Evolutionary conservation across 2,329 filamentous ascomycete genomes (phyloP).

Genomic region (Cyphellophora attinorum): DNA sequence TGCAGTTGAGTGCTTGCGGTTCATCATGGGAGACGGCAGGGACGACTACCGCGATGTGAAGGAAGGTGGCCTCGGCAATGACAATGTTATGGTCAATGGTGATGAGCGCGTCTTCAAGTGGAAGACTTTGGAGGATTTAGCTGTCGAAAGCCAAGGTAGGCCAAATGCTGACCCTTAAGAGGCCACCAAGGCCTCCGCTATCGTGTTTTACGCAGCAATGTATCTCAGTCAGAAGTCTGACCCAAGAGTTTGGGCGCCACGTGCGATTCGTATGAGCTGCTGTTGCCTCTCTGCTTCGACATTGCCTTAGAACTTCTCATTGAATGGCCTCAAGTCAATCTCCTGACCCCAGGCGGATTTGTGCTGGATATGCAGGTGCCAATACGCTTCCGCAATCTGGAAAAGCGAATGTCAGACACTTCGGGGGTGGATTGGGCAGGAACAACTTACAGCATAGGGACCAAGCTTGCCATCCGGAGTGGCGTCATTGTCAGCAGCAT

Average conservation of each 20-base stretch:
- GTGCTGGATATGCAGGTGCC: conserved; percentile 44
- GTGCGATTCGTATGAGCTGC: too few species aligned
- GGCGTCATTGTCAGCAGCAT: conserved; percentile 38
- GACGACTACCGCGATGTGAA: conserved; percentile 14
- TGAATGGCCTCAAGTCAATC: conserved; percentile 36
- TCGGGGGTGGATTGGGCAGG: conserved; percentile 3
- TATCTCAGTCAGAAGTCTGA: too few species aligned
- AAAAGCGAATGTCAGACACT: conserved; percentile 6
- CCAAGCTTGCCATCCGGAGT: conserved; percentile 42
- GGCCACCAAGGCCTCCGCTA: too few species aligned
- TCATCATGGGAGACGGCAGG: conserved; percentile 25
- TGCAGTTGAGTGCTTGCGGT: conserved; percentile 22
- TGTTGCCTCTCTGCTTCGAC: too few species aligned
- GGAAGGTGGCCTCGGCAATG: conserved; percentile 18
- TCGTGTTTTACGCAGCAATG: too few species aligned
- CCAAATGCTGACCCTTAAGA: conserved; percentile 10
- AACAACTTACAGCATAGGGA: conserved; percentile 34
- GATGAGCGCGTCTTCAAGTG: conserved; percentile 22
- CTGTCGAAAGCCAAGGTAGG: conserved; percentile 17
- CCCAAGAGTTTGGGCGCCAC: too few species aligned
- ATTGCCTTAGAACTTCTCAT: conserved; percentile 1
- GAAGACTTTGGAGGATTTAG: conserved; percentile 22
- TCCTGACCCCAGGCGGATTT: conserved; percentile 44
- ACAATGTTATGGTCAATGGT: conserved; percentile 23
- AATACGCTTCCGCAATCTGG: conserved; percentile 47